Conservation (phyloP, 768 basidiomycete species). For the Mycena olivaceomarginata region DNA sequence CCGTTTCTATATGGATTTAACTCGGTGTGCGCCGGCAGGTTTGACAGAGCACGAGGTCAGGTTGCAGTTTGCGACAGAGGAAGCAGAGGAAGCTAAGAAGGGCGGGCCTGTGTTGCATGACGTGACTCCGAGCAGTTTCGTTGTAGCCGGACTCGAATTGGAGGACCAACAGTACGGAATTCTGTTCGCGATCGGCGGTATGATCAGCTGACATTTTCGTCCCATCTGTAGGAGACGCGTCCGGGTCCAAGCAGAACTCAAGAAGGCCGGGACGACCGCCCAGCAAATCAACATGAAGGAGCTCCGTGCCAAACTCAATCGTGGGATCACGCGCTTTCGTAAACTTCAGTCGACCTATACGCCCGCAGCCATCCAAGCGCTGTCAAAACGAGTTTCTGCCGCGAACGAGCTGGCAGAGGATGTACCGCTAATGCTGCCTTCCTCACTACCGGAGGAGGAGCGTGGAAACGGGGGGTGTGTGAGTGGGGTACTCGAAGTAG, state of each 20-base stretch:
- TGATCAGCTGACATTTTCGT: background rate
- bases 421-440: background rate
- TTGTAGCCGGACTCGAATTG: constrained; percentile 14
- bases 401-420: background rate
- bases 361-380: background rate
- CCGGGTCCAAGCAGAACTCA: background rate
- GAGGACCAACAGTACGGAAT: constrained; percentile 49
- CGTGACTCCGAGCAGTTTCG: constrained; percentile 40
- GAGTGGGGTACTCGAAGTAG: background rate
- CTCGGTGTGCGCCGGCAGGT: background rate
- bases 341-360: constrained; percentile 8
- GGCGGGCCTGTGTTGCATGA: constrained; percentile 36
- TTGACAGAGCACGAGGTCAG: constrained; percentile 31
- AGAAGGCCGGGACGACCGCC: constrained; percentile 6
- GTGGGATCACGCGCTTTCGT: background rate
- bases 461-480: background rate
- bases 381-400: background rate
- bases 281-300: constrained; percentile 1
- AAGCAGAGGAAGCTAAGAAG: constrained; percentile 21
- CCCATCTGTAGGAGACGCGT: background rate
- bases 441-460: background rate
- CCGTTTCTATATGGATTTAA: background rate
- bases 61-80: constrained; percentile 11
- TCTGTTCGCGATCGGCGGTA: too few species aligned
- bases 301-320: background rate